phyloP scores from a whole-genome alignment of 495 filamentous ascomycete species.

The Tuber umbilicatum region DNA sequence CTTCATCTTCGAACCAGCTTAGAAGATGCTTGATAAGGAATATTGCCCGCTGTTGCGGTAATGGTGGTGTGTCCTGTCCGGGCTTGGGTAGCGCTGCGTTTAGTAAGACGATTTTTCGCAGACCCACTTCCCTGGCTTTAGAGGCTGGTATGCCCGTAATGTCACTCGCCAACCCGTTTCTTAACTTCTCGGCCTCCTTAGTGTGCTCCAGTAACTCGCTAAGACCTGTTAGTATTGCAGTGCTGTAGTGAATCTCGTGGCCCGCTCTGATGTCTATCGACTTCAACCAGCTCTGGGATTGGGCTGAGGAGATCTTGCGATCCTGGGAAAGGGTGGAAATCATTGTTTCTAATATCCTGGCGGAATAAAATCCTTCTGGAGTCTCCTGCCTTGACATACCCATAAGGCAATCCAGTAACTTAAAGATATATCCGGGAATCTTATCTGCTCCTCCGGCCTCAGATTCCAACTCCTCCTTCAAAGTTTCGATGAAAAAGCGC shows the following conservation, averaged over 20 bases:
- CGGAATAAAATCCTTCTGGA: conserved; percentile 47
- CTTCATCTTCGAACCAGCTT: conserved; percentile 58
- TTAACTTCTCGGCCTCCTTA: conserved; percentile 47
- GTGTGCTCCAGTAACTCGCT: conserved; percentile 48
- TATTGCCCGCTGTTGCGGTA: conserved; percentile 73
- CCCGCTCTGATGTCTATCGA: conserved; percentile 27
- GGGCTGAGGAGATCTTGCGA: conserved; percentile 10
- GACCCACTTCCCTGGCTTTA: conserved; percentile 40
- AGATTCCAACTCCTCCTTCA: conserved; percentile 37
- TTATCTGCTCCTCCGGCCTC: conserved; percentile 40
- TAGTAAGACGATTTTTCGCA: conserved; percentile 53
- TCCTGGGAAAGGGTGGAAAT: conserved; percentile 22
- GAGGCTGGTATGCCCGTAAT: conserved; percentile 45
- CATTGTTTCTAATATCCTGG: conserved; percentile 45
- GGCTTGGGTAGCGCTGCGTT: conserved; percentile 53
- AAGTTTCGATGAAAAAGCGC: conserved; percentile 49
- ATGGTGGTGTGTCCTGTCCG: conserved; percentile 48
- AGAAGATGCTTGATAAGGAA: conserved; percentile 75
- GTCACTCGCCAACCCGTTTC: conserved; percentile 53
- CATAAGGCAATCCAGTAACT: conserved; percentile 35
- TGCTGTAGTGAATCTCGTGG: conserved; percentile 47
- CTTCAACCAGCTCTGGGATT: conserved; percentile 26
- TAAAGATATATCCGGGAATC: conserved; percentile 30
- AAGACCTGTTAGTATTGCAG: conserved; percentile 53
- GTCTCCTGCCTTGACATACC: conserved; percentile 43